Percentiles rank a stretch among this genome's conserved stretches.
Evolutionary conservation across 75 land plant species (phyloP).

Genomic region (Sequoia sempervirens): DNA sequence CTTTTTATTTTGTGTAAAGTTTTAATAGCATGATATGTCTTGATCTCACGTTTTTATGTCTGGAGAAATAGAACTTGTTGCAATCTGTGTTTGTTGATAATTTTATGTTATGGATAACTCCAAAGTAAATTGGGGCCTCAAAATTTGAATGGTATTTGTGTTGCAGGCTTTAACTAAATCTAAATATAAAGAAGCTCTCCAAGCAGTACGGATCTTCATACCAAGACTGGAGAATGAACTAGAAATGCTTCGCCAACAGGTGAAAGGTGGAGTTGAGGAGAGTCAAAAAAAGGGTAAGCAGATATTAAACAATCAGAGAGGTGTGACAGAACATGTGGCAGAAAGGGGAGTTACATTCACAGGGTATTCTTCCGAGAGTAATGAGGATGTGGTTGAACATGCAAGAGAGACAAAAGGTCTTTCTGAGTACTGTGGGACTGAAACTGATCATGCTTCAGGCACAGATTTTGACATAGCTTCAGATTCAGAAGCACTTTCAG

Average conservation of each 20-base stretch:
- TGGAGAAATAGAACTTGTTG: not conserved
- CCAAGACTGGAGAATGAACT: constrained; percentile 56
- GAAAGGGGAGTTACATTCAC: not conserved
- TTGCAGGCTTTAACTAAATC: constrained; percentile 65
- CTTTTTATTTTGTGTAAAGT: not conserved
- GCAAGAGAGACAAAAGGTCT: constrained; percentile 2
- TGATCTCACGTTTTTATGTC: not conserved
- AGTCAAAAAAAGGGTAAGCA: not conserved
- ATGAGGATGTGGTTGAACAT: constrained; percentile 9
- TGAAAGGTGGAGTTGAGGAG: constrained; percentile 11
- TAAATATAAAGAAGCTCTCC: constrained; percentile 54
- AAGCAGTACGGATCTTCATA: constrained; percentile 44
- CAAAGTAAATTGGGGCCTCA: not conserved
- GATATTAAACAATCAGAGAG: not conserved
- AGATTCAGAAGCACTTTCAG: constrained; percentile 57
- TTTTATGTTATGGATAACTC: not conserved
- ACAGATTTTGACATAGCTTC: constrained; percentile 20
- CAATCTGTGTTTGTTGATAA: not conserved
- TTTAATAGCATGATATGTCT: not conserved
- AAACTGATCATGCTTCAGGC: constrained; percentile 17
- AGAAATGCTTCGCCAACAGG: constrained; percentile 28
- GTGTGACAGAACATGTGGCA: not conserved
- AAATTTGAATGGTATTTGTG: not conserved
- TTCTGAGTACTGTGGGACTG: not conserved
- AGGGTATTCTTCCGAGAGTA: not conserved